Conservation (phyloP, 768 basidiomycete species). For the Hysterangium stoloniferum region DNA sequence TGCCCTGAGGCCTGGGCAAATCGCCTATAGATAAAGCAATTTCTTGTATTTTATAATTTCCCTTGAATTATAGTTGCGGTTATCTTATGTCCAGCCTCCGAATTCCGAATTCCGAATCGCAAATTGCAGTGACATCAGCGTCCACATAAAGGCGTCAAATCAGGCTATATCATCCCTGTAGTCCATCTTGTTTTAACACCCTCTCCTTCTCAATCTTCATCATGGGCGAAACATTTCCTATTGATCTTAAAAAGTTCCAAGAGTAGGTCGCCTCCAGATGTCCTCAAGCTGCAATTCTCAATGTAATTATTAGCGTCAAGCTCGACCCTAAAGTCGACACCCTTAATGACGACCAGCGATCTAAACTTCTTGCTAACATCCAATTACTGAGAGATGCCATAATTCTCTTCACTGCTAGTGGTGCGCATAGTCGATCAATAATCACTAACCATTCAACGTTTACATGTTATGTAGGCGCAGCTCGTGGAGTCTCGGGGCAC, state of each 20-base stretch:
- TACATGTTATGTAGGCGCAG: conserved; percentile 28
- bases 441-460: background rate
- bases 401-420: conserved; percentile 79
- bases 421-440: too few relatives aligned
- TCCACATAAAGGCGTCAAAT: too few relatives aligned
- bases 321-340: conserved; percentile 64
- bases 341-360: conserved; percentile 56
- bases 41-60: too few relatives aligned
- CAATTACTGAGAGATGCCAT: conserved; percentile 79
- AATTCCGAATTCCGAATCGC: too few relatives aligned
- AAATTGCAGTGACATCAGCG: too few relatives aligned
- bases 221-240: conserved; percentile 66
- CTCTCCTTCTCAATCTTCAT: too few relatives aligned
- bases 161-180: too few relatives aligned
- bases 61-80: too few relatives aligned
- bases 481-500: conserved; percentile 76
- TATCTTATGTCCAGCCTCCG: too few relatives aligned
- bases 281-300: background rate
- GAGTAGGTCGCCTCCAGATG: conserved; percentile 36
- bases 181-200: too few relatives aligned
- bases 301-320: conserved; percentile 38
- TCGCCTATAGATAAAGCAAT: too few relatives aligned
- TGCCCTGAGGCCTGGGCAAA: too few relatives aligned
- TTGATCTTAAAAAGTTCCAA: conserved; percentile 72
- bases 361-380: conserved; percentile 58